A percentile compares a stretch with the other conserved stretches of the same genome.
Conservation (phyloP, 257 asterid species). For the Cruciata laevipes region DNA sequence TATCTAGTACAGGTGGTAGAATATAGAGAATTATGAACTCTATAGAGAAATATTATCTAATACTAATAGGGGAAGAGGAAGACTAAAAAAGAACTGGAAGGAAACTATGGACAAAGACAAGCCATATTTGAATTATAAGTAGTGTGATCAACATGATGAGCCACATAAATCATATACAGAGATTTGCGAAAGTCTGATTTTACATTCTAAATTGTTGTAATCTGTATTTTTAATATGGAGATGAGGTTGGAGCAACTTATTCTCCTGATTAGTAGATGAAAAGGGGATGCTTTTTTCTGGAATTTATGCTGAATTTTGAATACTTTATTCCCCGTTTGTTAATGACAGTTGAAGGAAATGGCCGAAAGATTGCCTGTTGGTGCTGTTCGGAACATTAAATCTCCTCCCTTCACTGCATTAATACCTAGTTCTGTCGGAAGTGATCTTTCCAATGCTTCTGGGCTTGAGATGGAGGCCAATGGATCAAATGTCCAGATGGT, state of each 20-base stretch:
- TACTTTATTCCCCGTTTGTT: constrained; percentile 6
- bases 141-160: too few species aligned
- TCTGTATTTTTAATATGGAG: not conserved
- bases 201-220: not conserved
- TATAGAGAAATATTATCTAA: too few species aligned
- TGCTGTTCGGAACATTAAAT: constrained; percentile 59
- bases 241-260: not conserved
- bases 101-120: too few species aligned
- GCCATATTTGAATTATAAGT: too few species aligned
- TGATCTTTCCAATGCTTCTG: constrained; percentile 49
- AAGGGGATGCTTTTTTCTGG: not conserved
- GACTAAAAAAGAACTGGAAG: too few species aligned
- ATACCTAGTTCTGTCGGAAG: constrained; percentile 33
- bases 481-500: constrained; percentile 42
- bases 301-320: constrained; percentile 19
- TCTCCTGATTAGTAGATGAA: not conserved
- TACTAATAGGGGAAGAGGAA: too few species aligned
- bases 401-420: constrained; percentile 53
- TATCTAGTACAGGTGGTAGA: too few species aligned
- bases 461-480: constrained; percentile 53
- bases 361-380: constrained; percentile 99
- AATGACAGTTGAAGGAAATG: constrained; percentile 81
- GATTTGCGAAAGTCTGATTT: not conserved
- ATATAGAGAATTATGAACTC: too few species aligned
- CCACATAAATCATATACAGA: not conserved